phyloP scores from a whole-genome alignment of 257 asterid genomes.

The Galeopsis tetrahit region DNA sequence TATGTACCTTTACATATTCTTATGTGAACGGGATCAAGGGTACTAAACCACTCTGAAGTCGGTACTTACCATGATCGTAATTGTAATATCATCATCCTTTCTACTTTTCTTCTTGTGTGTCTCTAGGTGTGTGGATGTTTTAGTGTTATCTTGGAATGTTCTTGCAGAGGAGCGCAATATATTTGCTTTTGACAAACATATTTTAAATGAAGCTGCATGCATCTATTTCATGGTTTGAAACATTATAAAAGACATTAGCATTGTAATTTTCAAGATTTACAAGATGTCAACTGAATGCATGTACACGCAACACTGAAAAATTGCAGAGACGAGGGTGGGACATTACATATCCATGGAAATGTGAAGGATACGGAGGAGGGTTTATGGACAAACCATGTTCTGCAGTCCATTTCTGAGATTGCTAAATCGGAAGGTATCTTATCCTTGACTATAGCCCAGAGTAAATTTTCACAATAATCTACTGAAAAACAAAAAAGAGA shows the following conservation, averaged over 20 bases:
- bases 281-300: not conserved
- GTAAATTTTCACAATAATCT: not conserved
- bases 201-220: not conserved
- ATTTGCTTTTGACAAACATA: not conserved
- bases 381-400: conserved; percentile 60
- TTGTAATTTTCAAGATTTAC: conserved; percentile 1
- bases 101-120: not conserved
- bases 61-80: not conserved
- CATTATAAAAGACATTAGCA: not conserved
- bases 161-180: not conserved
- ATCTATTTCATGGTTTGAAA: not conserved
- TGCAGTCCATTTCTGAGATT: conserved; percentile 58
- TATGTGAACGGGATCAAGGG: not conserved
- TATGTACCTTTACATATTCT: not conserved
- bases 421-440: conserved; percentile 65
- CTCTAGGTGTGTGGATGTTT: not conserved
- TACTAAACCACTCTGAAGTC: not conserved
- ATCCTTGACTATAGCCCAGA: not conserved
- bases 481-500: not conserved
- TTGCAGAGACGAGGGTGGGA: conserved; percentile 82
- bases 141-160: not conserved
- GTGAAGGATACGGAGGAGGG: conserved; percentile 84
- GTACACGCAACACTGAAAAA: not conserved
- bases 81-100: not conserved
- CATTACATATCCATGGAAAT: conserved; percentile 80